A percentile compares a stretch with the other conserved stretches of the same genome.
Conservation (phyloP, 202 grass and related monocot species). For the Carex arenaria region DNA sequence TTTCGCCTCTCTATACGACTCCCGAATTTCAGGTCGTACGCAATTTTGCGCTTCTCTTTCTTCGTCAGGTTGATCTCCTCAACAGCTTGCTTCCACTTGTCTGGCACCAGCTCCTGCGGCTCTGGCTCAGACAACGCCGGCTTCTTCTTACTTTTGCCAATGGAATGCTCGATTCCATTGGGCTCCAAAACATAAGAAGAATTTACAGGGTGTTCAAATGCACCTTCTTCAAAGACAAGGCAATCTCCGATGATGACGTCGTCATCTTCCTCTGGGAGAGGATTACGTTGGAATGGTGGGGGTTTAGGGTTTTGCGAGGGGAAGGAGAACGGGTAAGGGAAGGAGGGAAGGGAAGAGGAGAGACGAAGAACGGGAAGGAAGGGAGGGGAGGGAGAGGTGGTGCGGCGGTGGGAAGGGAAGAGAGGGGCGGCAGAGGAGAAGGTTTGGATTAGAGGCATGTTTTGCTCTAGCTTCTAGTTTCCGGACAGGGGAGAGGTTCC, state of each 20-base stretch:
- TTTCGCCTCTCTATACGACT: conserved; percentile 63
- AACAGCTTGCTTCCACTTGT: conserved; percentile 62
- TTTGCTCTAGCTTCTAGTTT: neutral
- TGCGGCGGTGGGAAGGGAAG: neutral
- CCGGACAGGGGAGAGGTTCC: neutral
- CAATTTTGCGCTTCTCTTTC: conserved; percentile 89
- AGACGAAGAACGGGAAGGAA: conserved; percentile 18
- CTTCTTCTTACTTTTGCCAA: neutral
- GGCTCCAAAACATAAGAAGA: neutral
- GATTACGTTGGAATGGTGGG: neutral
- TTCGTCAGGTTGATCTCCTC: conserved; percentile 96
- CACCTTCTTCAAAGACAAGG: conserved; percentile 89
- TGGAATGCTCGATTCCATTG: neutral
- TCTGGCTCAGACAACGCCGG: neutral
- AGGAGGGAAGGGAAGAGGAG: conserved; percentile 16
- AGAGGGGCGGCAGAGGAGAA: conserved; percentile 2
- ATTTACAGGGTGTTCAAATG: conserved; percentile 53
- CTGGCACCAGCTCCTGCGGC: conserved; percentile 53
- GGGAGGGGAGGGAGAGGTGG: neutral
- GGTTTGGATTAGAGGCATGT: conserved; percentile 25
- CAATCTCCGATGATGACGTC: conserved; percentile 75
- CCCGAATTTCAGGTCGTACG: conserved; percentile 67
- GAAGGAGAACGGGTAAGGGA: conserved; percentile 26
- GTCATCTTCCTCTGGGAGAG: conserved; percentile 34
- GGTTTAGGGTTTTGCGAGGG: conserved; percentile 13